phyloP scores from a whole-genome alignment of 2,329 filamentous ascomycete species.

The Nakataea oryzae region DNA sequence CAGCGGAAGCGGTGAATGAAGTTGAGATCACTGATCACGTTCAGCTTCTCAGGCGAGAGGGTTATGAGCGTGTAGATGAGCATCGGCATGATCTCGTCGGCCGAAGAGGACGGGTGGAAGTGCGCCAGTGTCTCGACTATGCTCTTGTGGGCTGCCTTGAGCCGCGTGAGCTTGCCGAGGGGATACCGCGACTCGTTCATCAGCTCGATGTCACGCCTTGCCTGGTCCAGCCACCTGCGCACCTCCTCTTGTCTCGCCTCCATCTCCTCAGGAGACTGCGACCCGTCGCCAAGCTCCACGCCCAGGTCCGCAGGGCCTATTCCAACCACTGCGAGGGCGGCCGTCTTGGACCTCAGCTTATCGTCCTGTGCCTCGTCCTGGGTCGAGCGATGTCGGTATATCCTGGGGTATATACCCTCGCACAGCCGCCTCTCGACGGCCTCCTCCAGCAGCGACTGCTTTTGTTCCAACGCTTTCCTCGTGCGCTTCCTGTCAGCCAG shows the following conservation, averaged over 20 bases:
- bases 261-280: conserved; percentile 44
- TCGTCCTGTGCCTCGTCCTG: conserved; percentile 93
- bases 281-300: conserved; percentile 55
- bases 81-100: conserved; percentile 93
- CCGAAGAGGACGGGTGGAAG: conserved; percentile 71
- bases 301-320: conserved; percentile 82
- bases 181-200: conserved; percentile 88
- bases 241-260: conserved; percentile 58
- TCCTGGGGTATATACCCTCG: conserved; percentile 74
- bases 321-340: conserved; percentile 79
- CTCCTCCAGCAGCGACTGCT: conserved; percentile 71
- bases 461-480: conserved; percentile 66
- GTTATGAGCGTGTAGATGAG: conserved; percentile 95
- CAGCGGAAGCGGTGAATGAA: conserved; percentile 91
- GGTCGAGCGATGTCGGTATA: conserved; percentile 85
- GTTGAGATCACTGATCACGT: conserved; percentile 86
- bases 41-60: conserved; percentile 72
- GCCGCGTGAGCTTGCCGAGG: conserved; percentile 77
- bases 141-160: conserved; percentile 82
- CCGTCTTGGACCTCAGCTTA: conserved; percentile 87
- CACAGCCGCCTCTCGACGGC: conserved; percentile 80
- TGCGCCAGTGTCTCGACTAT: conserved; percentile 78
- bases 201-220: conserved; percentile 58
- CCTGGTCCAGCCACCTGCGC: conserved; percentile 58
- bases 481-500: conserved; percentile 70